Base-by-base conservation (phyloP, 1,284 basidiomycete genomes). In the Tilletia caries region DNA sequence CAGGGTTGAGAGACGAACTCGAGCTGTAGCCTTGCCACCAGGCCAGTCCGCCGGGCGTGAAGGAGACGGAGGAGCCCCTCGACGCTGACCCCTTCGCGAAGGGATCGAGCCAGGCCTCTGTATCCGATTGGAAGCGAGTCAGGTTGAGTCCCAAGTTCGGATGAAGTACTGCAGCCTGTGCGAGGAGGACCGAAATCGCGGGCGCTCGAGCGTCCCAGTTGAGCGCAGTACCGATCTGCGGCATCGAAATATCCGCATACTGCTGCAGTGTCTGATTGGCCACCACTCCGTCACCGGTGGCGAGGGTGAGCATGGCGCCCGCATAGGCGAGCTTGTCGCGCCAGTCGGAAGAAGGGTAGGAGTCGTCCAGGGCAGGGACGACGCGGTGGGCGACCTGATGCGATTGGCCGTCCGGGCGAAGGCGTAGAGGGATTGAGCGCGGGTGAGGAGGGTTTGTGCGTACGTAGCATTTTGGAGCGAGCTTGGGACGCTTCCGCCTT, bases 161-260 rank as follows among this genome's bases (percentile, higher is more conserved):
- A 65, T 84, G 79, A n/a, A 83, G 80, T 29, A 80, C 71, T 0
- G 85, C 81, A 6, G 84, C 71, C 74, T 87, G 85, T 0, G 83
- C 82, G 67, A 91, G 91, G 12, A 95, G 84, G 23, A 95, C 87
- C 52, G 89, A 88, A 0, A 92, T 80, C 1, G 89, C 92, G 2
- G 92, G 90, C 0, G 87, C 87, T 82, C 92, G 91, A 1, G 88
- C 88, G 80, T 95, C 93, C 93, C 94, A 96, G 80, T 95, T 94
- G 85, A 94, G 91, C 5, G 91, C 89, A 4, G 86, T 83, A 67
- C 27, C 33, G 23, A 64, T 15, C 18, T 34, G 23, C 8, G 18
- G 23, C 25, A n/a, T 29, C 8, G 8, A 8, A 23, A 64, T 67
- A 46, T 88, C 84, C 3, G 84, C 79, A 81, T 90, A 93, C 78